phyloP scores from a whole-genome alignment of 176 grass and related monocot species.

The Ampelocalamus luodianensis region DNA sequence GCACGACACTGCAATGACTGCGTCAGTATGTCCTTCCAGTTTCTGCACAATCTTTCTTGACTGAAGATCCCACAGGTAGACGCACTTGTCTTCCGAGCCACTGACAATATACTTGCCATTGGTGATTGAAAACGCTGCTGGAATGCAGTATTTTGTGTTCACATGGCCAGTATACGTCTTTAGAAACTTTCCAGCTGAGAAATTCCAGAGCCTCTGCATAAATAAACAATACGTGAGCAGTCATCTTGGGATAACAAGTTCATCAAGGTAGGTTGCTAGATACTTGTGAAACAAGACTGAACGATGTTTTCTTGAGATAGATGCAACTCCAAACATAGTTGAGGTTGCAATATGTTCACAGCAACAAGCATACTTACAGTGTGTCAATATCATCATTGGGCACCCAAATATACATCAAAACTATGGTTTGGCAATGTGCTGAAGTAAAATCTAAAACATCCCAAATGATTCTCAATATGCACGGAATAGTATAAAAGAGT shows the following conservation, averaged over 20 bases:
- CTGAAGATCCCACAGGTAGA: constrained; percentile 97
- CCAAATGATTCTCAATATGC: constrained; percentile 17
- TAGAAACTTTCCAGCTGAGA: constrained; percentile 79
- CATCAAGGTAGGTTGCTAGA: neutral
- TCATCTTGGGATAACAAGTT: neutral
- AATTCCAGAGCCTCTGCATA: constrained; percentile 90
- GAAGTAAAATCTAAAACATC: neutral
- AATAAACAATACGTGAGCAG: constrained; percentile 42
- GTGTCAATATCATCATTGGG: constrained; percentile 14
- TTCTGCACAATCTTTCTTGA: constrained; percentile 87
- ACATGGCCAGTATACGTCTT: constrained; percentile 91
- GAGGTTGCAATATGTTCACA: constrained; percentile 9
- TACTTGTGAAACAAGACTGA: constrained; percentile 15
- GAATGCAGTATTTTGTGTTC: constrained; percentile 84
- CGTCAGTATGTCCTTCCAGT: constrained; percentile 82
- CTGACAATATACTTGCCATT: constrained; percentile 91
- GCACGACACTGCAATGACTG: constrained; percentile 79
- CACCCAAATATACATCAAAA: neutral
- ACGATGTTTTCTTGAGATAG: neutral
- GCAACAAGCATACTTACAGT: neutral
- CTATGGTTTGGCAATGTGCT: constrained; percentile 9
- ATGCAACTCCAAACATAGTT: neutral
- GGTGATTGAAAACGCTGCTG: constrained; percentile 81
- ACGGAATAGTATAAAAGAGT: constrained; percentile 19
- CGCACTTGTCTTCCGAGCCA: constrained; percentile 84